Evolutionary conservation across 2,329 filamentous ascomycete genomes (phyloP), one percentile per base, ranked within the genome.

Genomic region (Epichloe elymi): DNA sequence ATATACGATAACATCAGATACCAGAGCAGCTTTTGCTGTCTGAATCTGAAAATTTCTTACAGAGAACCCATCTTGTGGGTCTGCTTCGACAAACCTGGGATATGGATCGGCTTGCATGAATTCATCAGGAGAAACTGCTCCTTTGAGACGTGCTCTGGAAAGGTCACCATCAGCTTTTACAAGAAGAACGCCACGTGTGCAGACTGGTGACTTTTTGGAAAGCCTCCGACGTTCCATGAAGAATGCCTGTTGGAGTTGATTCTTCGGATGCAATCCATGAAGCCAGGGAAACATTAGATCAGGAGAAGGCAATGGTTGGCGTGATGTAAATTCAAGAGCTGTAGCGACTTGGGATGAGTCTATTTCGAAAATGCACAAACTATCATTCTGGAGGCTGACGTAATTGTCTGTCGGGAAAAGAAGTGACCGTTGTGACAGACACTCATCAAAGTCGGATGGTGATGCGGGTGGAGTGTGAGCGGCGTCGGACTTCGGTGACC

Each of bases 11-110:
- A 98, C 88, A 64, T 98, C 93, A 0, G 90, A 96, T 8, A 93
- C 79, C 57, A 86, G 80, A 50, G 90, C 90, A 57, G 87, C 73
- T 66, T 98, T 98, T 53, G 86, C 86, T 0, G 87, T 79, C 66
- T 98, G 93, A 39, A 97, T 97, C 60, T 97, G 91, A 63, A 98
- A 98, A 65, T 97, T 97, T 44, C 93, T 82, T 42, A 97, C 90
- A 4, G 88, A 95, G 63, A 97, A 97, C 8, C 93, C 93, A 57
- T 95, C 87, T 51, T 73, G 78, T 1, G 93, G 93, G 62, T 98
- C 93, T 40, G 84, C 78, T 42, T 95, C 87, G 54, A 89, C 70
- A 62, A 98, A 95, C 20, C 82, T 75, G 43, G 77, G 68, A 15
- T 69, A 67, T 3, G 61, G 63, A 3, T 66, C 64, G 0, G 71